phyloP scores from a whole-genome alignment of 2,329 filamentous ascomycete genomes.

The Pseudogymnoascus verrucosus region DNA sequence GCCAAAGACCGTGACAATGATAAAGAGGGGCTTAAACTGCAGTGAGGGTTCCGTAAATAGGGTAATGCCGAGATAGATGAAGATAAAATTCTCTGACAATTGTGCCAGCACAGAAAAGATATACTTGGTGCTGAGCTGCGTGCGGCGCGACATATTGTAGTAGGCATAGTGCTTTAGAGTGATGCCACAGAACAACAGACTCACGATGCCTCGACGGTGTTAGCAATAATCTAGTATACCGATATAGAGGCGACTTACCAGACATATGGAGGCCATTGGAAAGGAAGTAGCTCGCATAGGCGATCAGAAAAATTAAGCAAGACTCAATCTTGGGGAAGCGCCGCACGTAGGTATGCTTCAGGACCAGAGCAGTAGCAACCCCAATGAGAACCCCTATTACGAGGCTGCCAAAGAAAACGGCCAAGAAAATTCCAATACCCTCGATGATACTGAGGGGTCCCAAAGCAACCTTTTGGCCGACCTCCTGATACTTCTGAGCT shows the following conservation, averaged over 20 bases:
- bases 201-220: conserved; percentile 58
- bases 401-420: conserved; percentile 92
- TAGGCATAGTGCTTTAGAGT: conserved; percentile 98
- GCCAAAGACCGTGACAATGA: conserved; percentile 82
- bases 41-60: conserved; percentile 86
- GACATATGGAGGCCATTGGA: conserved; percentile 94
- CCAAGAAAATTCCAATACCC: conserved; percentile 86
- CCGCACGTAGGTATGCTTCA: conserved; percentile 92
- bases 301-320: conserved; percentile 85
- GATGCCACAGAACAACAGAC: conserved; percentile 93
- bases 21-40: conserved; percentile 89
- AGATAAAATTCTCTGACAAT: conserved; percentile 97
- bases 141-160: conserved; percentile 98
- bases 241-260: conserved; percentile 49
- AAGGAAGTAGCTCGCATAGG: conserved; percentile 96
- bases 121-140: conserved; percentile 96
- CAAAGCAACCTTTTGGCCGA: conserved; percentile 58
- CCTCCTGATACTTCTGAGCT: conserved; percentile 82
- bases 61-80: conserved; percentile 93
- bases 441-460: conserved; percentile 80
- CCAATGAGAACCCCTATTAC: conserved; percentile 83
- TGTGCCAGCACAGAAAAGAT: conserved; percentile 92
- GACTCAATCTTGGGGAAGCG: conserved; percentile 95
- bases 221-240: background rate
- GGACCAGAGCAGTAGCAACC: conserved; percentile 73